A percentile compares a stretch with the other conserved stretches of the same genome.
Evolutionary conservation across 176 grass and related monocot genomes (phyloP).

Genomic region (Musa acuminata): DNA sequence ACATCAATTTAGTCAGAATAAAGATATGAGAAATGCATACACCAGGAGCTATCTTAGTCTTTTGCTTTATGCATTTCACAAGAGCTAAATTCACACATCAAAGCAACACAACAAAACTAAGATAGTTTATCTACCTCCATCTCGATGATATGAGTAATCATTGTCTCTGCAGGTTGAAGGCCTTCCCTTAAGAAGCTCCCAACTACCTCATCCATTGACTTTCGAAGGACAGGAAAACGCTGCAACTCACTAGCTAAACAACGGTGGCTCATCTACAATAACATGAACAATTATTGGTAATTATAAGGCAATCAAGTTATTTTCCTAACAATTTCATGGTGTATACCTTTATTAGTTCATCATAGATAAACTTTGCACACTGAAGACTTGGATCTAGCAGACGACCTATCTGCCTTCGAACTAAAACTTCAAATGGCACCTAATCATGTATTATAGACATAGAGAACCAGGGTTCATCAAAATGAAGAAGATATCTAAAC

Average conservation of each 20-base stretch:
- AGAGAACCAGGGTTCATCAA: conserved; percentile 16
- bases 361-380: conserved; percentile 93
- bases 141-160: conserved; percentile 90
- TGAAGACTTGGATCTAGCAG: conserved; percentile 94
- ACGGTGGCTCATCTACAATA: conserved; percentile 69
- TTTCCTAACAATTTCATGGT: not conserved
- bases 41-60: not conserved
- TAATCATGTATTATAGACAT: conserved; percentile 26
- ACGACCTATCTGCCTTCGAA: conserved; percentile 71
- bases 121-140: conserved; percentile 65
- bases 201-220: conserved; percentile 94
- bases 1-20: not conserved
- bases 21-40: not conserved
- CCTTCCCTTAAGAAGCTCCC: conserved; percentile 80
- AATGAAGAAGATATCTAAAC: not conserved
- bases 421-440: conserved; percentile 94
- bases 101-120: not conserved
- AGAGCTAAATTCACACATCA: not conserved
- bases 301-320: not conserved
- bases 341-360: conserved; percentile 90
- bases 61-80: not conserved
- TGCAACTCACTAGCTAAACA: conserved; percentile 72
- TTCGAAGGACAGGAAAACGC: conserved; percentile 76
- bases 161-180: conserved; percentile 88
- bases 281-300: not conserved